Evolutionary conservation across 306 rosid species (phyloP), one percentile per base, ranked within the genome.

Genomic region (Prunus padus): DNA sequence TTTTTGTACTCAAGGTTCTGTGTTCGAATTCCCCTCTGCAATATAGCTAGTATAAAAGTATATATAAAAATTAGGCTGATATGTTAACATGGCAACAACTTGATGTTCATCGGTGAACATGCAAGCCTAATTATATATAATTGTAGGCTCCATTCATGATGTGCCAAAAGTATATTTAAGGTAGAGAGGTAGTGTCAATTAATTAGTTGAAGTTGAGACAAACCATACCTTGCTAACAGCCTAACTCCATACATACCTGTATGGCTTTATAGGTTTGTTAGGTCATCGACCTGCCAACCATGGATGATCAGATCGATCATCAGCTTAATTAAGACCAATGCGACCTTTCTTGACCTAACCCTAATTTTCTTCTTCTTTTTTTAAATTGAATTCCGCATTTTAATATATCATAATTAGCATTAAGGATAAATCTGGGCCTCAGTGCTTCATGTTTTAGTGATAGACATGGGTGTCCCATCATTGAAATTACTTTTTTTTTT

Each of bases 401-500:
- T 65, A 37, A 0, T 4, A 1, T 65, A 65, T 37, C 8, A 37
- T 37, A 37, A 37, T 37, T 37, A 37, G 9, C 42, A 37, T 7
- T 37, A 37, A 37, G 55, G 33, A 33, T 14, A 33, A 16, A 18
- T 64, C 49, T 73, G 72, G 75, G 71, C 66, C 69, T 75, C 33
- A 49, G 63, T 65, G 70, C 73, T 65, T 75, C 64, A 70, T 6
- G 74, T 77, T 67, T 71, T 8, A 45, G 77, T 61, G 87, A 65
- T 50, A 11, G 31, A 69, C 71, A 52, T 75, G 69, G 76, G 84
- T 64, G 79, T 83, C 82, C 84, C 88, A 81, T 84, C 87, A 76
- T 73, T 61, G 25, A 62, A 85, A 56, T 47, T 7, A 37, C 42
- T 8, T 37, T 6, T 7, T 5, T 37, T 37, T 37, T 37, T 8